Evolutionary conservation across 108 stramenopile genomes (phyloP).

Genomic region (Fragilaria crotonensis): DNA sequence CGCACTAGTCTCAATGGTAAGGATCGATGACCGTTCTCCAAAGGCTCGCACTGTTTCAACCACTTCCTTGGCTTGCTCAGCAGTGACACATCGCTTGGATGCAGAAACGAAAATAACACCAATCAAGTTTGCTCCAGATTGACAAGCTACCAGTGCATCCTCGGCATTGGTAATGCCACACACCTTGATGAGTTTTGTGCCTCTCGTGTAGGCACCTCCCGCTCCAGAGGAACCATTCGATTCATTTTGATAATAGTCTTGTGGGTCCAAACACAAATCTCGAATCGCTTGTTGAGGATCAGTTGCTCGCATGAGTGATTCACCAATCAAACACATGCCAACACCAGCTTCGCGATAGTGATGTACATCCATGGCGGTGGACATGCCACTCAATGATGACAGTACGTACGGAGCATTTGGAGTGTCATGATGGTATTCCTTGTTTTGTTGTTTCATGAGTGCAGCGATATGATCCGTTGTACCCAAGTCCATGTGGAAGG

Average conservation of each 20-base stretch:
- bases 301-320: slow-evolving; percentile 93
- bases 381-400: slow-evolving; percentile 88
- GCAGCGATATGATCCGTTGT: slow-evolving; percentile 78
- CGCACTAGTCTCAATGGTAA: slow-evolving; percentile 11
- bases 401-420: slow-evolving; percentile 30
- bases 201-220: slow-evolving; percentile 74
- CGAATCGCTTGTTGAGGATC: slow-evolving; percentile 80
- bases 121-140: slow-evolving; percentile 88
- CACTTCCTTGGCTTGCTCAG: slow-evolving; percentile 63
- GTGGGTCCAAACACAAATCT: slow-evolving; percentile 77
- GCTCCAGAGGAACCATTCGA: slow-evolving; percentile 3
- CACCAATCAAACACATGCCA: slow-evolving; percentile 94
- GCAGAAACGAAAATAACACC: slow-evolving; percentile 93
- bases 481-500: slow-evolving; percentile 91
- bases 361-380: slow-evolving; percentile 72
- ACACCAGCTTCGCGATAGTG: slow-evolving; percentile 77
- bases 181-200: slow-evolving; percentile 84
- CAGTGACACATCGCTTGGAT: slow-evolving; percentile 71
- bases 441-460: slow-evolving; percentile 36
- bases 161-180: slow-evolving; percentile 91
- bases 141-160: slow-evolving; percentile 88
- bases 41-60: slow-evolving; percentile 76
- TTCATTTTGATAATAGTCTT: slow-evolving; percentile 36
- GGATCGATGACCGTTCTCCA: slow-evolving; percentile 71
- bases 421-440: slow-evolving; percentile 38